Base-by-base conservation (phyloP, 2,329 filamentous ascomycete species). In the Drechslerella coelobrocha region DNA sequence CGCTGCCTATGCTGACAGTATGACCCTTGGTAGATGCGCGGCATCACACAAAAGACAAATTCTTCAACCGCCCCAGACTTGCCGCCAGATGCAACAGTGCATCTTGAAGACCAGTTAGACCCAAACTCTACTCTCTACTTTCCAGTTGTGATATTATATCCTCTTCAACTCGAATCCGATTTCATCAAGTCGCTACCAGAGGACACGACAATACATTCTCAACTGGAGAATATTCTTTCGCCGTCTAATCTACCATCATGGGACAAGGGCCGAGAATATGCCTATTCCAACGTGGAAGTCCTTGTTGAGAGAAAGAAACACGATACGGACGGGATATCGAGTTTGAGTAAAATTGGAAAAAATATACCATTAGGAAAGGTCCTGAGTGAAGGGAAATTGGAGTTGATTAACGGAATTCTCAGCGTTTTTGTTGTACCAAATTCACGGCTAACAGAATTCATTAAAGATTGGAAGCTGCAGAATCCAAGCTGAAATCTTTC, bases 121-220 rank as follows among this genome's bases (percentile, higher is more conserved):
- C 86, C 90, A 3, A 83, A 83, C 23, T 92, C 89, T 74, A 82
- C 83, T 0, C 83, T 99, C 0, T 83, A 82, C 2, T 90, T 97
- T 76, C 94, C 94, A 0, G 84, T 89, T 0, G 83, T 97, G 71
- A 81, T 99, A 61, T 82, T 99, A 61, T 99, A 99, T 78, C 93
- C 94, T 3, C 81, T 88, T 73, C 84, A 91, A 72, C 83, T 89
- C 50, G 88, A 97, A 81, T 89, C 87, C 0, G 94, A 99, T 79
- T 94, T 99, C 76, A 85, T 99, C 79, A 96, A 96, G 81, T 85
- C 86, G 0, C 94, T 96, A 75, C 83, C 84, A 56, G 94, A 97
- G 82, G 86, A 84, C 68, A 87, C 94, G 75, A 84, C 84, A 14
- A 82, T 97, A 26, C 83, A 83, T 6, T 87, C 93, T 74, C 92